Evolutionary conservation across 805 yeast genomes (phyloP).

Genomic region (Brettanomyces anomalus): DNA sequence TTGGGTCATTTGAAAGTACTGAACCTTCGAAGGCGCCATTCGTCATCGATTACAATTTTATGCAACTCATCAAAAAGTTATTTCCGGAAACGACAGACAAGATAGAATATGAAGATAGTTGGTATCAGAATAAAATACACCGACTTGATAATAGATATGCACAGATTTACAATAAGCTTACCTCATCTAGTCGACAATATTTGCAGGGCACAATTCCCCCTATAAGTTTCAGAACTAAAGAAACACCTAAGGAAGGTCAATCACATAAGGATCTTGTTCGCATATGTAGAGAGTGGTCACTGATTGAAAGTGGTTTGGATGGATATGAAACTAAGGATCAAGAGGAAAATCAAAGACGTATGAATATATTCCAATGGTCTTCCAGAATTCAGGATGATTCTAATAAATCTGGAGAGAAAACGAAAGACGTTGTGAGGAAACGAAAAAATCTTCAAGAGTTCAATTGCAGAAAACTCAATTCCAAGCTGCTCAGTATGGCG

Average conservation of each 20-base stretch:
- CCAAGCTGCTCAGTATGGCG: constrained; percentile 15
- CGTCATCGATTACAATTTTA: too few species aligned
- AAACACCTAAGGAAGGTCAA: constrained; percentile 9
- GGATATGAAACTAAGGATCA: constrained; percentile 1
- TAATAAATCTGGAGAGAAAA: background rate
- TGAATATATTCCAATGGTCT: constrained; percentile 13
- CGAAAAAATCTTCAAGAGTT: background rate
- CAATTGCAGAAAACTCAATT: constrained; percentile 7
- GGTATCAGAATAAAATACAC: too few species aligned
- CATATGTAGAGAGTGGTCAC: constrained; percentile 18
- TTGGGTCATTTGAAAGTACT: too few species aligned
- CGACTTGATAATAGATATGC: background rate
- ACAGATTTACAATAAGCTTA: background rate
- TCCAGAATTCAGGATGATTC: constrained; percentile 1
- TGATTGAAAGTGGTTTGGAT: constrained; percentile 19
- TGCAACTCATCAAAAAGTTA: too few species aligned
- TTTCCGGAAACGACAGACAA: too few species aligned
- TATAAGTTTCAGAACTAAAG: constrained; percentile 15
- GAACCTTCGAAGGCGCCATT: too few species aligned
- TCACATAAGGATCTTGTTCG: constrained; percentile 7
- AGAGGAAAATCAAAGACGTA: constrained; percentile 1
- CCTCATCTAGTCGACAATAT: background rate
- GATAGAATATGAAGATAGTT: too few species aligned
- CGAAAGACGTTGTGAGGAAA: background rate
- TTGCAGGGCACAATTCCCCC: constrained; percentile 4